A percentile compares a stretch with the other conserved stretches of the same genome.
Conservation (phyloP, 2,329 filamentous ascomycete genomes). For the Claviceps maximensis region DNA sequence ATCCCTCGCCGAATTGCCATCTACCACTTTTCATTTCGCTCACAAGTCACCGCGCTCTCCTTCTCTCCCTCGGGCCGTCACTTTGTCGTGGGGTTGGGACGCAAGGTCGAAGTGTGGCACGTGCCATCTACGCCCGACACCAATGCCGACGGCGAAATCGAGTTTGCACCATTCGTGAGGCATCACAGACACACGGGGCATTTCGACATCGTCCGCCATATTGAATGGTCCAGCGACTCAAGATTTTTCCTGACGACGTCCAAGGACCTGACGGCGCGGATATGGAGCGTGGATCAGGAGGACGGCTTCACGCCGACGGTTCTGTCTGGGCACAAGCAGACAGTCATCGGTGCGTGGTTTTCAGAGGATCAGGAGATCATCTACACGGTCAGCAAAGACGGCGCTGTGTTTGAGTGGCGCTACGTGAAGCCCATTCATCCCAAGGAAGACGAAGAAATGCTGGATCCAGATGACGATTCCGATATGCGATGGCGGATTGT, state of each 20-base stretch:
- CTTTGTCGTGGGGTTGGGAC: slow-evolving; percentile 79
- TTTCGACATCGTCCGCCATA: slow-evolving; percentile 71
- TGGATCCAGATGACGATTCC: slow-evolving; percentile 42
- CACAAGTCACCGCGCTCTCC: slow-evolving; percentile 66
- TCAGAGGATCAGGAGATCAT: slow-evolving; percentile 89
- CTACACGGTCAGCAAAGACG: slow-evolving; percentile 93
- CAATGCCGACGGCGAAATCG: slow-evolving; percentile 65
- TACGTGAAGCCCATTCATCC: slow-evolving; percentile 53
- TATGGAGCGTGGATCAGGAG: slow-evolving; percentile 87
- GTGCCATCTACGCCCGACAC: slow-evolving; percentile 81
- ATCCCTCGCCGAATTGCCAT: slow-evolving; percentile 73
- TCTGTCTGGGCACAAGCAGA: slow-evolving; percentile 80
- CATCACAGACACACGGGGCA: slow-evolving; percentile 80
- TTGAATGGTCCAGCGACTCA: slow-evolving; percentile 94
- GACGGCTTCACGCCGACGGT: slow-evolving; percentile 84
- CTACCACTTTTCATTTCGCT: slow-evolving; percentile 91
- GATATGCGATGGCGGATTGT: slow-evolving; percentile 82
- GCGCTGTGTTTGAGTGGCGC: slow-evolving; percentile 89
- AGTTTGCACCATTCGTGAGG: slow-evolving; percentile 88
- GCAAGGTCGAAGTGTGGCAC: slow-evolving; percentile 89
- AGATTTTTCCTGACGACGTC: slow-evolving; percentile 87
- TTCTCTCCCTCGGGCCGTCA: slow-evolving; percentile 86
- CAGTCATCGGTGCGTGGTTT: slow-evolving; percentile 91
- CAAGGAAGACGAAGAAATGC: slow-evolving; percentile 46
- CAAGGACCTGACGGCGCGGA: slow-evolving; percentile 80